Percentiles rank a stretch among this genome's conserved stretches.
These are phyloP conservation scores for Flaveria ramosissima DNA, from an alignment of 129 eudicot genomes.

Conservation along the genomic window DNA sequence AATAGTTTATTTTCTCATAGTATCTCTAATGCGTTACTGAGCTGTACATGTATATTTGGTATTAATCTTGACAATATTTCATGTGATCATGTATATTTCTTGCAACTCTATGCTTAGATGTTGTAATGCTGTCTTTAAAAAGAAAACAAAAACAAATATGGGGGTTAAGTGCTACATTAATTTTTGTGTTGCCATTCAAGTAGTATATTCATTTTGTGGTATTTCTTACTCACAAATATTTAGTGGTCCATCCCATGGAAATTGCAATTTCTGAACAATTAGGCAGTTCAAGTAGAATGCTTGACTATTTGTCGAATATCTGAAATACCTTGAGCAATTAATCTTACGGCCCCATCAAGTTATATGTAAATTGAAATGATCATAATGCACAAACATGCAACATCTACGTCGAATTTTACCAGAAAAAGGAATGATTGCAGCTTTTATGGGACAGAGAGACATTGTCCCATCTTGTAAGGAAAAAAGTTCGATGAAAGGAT, in stretches of 20 bases:
- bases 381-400: background rate
- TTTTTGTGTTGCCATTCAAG: background rate
- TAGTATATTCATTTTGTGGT: background rate
- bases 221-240: background rate
- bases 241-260: background rate
- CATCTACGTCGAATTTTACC: background rate
- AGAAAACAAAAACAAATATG: background rate
- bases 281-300: background rate
- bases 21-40: background rate
- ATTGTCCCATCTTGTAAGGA: background rate
- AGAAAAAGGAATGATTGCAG: background rate
- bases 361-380: too few relatives aligned
- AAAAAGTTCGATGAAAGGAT: background rate
- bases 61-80: background rate
- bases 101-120: background rate
- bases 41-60: background rate
- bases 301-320: background rate
- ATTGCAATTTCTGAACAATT: background rate
- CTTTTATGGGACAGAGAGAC: slow-evolving; percentile 1
- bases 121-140: background rate
- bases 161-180: too few relatives aligned
- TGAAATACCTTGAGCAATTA: background rate
- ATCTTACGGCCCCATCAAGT: background rate
- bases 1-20: background rate
- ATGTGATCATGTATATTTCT: background rate